A percentile compares a stretch with the other conserved stretches of the same genome.
phyloP scores from a whole-genome alignment of 108 stramenopile species.

The Cylindrotheca closterium region DNA sequence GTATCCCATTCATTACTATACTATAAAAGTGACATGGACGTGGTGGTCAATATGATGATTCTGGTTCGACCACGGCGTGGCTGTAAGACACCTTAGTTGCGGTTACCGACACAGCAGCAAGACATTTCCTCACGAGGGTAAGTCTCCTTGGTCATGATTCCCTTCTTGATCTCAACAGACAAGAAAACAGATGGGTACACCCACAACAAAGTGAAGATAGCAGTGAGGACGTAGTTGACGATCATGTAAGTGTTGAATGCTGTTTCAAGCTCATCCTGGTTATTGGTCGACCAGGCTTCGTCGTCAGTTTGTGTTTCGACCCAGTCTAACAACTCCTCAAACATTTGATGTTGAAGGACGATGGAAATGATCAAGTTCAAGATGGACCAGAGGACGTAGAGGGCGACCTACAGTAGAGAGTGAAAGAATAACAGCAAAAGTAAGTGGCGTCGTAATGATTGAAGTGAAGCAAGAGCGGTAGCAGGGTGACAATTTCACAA shows the following conservation, averaged over 20 bases:
- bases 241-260: neutral
- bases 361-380: neutral
- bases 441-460: no score
- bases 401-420: neutral
- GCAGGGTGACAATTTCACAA: no score
- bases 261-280: neutral
- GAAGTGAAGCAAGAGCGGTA: neutral
- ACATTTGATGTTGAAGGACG: neutral
- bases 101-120: constrained; percentile 18
- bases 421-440: no score
- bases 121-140: constrained; percentile 33
- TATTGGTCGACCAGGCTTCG: neutral
- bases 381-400: neutral
- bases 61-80: neutral
- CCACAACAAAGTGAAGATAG: constrained; percentile 5
- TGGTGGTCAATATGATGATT: neutral
- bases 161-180: constrained; percentile 27
- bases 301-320: neutral
- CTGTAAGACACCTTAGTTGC: neutral
- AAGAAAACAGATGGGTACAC: constrained; percentile 31
- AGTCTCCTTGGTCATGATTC: constrained; percentile 34
- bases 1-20: neutral
- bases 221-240: neutral
- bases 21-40: neutral
- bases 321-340: neutral